Evolutionary conservation across 148 eudicot genomes (phyloP), one percentile per base, ranked within the genome.

Genomic region (Rhododendron kiyosumense): DNA sequence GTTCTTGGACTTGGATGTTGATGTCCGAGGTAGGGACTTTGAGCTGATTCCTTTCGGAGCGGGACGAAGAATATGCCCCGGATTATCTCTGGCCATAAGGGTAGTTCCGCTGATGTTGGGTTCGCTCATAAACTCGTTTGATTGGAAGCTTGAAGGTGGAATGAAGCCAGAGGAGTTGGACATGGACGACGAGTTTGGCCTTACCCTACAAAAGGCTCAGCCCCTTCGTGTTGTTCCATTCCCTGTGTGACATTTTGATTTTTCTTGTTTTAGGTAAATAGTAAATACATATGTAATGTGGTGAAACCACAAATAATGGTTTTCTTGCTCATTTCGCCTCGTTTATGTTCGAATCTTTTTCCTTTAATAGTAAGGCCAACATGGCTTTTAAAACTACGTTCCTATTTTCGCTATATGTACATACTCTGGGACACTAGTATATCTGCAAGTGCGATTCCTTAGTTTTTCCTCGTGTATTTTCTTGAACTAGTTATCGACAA

Each of bases 41-140:
- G 86, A 84, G 82, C 38, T 84, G 10, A 84, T 84, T 57, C 86
- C 86, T 26, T 76, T 84, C 24, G 81, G 81, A 28, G 71, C 81
- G 11, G 81, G 86, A 18, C 48, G 86, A 9, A 51, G 86, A 20
- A 84, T 84, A 12, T 84, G 86, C 48, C 82, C 52, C 10, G 82
- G 74, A 5, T 13, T 76, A 28, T 45, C 71, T 7, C 32, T 84
- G 4, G 86, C 86, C n/a, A 24, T 61, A 24, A 52, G 51, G 67
- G 57, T 84, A 8, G 32, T 84, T 36, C 86, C 59, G 2, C 7
- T 52, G 36, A 77, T 84, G 41, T 30, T 75, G 71, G 86, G 86
- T 63, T 84, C 86, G 2, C 65, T 84, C 61, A 30, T 84, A 30
- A 78, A 84, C 28, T 84, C 32, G 0, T 84, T 84, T 77, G 32